phyloP scores from a whole-genome alignment of 2,329 filamentous ascomycete genomes.

The Talaromyces islandicus region DNA sequence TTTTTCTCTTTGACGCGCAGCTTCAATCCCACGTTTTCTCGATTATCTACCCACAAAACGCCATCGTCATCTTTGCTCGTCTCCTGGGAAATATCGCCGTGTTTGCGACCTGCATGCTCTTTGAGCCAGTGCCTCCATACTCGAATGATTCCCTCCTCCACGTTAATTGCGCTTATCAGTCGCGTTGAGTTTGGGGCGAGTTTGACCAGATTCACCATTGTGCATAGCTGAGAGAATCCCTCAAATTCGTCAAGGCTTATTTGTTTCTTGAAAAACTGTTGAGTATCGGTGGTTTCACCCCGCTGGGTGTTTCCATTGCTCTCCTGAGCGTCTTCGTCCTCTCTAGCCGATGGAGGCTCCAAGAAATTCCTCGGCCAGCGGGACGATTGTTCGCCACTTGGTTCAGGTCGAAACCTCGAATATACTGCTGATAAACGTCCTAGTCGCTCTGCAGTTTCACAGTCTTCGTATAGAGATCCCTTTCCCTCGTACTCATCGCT shows the following conservation, averaged over 20 bases:
- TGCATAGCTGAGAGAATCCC: constrained; percentile 68
- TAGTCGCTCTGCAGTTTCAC: constrained; percentile 26
- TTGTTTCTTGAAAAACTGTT: constrained; percentile 47
- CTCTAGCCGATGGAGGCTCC: constrained; percentile 23
- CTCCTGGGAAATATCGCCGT: not conserved
- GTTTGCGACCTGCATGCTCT: constrained; percentile 25
- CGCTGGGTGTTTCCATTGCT: not conserved
- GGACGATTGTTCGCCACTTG: constrained; percentile 42
- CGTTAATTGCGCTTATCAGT: constrained; percentile 58
- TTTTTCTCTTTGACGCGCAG: constrained; percentile 57
- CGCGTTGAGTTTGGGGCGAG: constrained; percentile 55
- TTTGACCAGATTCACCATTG: constrained; percentile 62
- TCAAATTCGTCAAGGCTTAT: constrained; percentile 64
- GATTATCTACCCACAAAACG: constrained; percentile 64
- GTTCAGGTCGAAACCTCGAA: constrained; percentile 63
- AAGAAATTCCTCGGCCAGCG: not conserved
- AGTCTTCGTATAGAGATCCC: constrained; percentile 32
- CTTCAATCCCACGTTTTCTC: constrained; percentile 60
- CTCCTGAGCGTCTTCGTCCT: constrained; percentile 3
- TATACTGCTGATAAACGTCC: constrained; percentile 54
- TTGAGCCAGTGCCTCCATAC: constrained; percentile 69
- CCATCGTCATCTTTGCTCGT: constrained; percentile 27
- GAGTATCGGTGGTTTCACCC: not conserved
- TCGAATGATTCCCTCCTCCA: constrained; percentile 63
- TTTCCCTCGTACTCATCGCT: constrained; percentile 35